Base-by-base conservation (phyloP, 495 filamentous ascomycete genomes). In the Aspergillus asperescens region DNA sequence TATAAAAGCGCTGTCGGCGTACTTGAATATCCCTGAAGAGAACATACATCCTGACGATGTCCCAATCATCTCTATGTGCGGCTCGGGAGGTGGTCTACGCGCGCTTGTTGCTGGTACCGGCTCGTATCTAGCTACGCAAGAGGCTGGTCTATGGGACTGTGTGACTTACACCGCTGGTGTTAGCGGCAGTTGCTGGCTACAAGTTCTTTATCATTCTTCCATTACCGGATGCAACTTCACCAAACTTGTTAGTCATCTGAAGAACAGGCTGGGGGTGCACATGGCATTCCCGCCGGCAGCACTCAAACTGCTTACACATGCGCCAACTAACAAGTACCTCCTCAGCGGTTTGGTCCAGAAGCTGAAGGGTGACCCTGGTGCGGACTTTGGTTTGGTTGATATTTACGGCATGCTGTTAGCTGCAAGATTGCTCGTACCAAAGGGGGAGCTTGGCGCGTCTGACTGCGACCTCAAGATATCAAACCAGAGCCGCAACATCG, bases 111-210 rank as follows among this genome's bases (percentile, higher is more conserved):
- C 93, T 12, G 90, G 93, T 0, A 80, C 88, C 0, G 88, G 90
- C 10, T 95, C 89, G 1, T 87, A 89, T 48, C 70, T 91, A 12
- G 87, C 88, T 25, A 77, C 89, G 4, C 77, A 86, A 22, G 88
- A 95, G 66, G 83, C 85, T 41, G 93, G 93, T 0, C 73, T 98
- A 0, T 95, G 93, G 65, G 89, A 96, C 63, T 96, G 91, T 65
- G 79, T 86, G 0, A 98, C 90, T 0, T 98, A 98, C 61, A 91
- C 89, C 0, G 89, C 93, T 20, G 93, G 93, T 7, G 93, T 98
- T 13, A 92, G 87, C 61, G 93, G 93, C 4, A 93, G 88, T 57
- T 96, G 93, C 65, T 98, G 93, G 93, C 72, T 96, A 25, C 91
- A 96, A 66, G 77, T 88, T 2, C 75, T 98, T 7, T 96, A 87